Evolutionary conservation across 2,329 filamentous ascomycete genomes (phyloP).

Genomic region (Zymoseptoria tritici): DNA sequence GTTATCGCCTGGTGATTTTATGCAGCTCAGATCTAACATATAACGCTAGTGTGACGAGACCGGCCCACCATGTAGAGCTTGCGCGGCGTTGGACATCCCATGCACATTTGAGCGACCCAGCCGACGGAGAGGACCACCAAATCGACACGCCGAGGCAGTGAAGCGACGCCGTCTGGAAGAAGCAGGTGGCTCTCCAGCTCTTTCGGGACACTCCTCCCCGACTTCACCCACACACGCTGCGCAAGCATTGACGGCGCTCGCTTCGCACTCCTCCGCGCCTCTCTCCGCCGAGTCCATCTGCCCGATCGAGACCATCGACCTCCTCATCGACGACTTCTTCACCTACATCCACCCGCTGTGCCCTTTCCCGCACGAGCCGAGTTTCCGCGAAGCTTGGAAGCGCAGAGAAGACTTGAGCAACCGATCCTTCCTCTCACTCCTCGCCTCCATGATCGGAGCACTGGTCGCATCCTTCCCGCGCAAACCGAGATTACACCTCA

Average conservation of each 20-base stretch:
- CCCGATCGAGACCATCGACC: constrained; percentile 58
- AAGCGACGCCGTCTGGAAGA: constrained; percentile 52
- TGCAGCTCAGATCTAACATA: background rate
- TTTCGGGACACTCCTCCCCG: constrained; percentile 37
- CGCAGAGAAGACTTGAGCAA: constrained; percentile 59
- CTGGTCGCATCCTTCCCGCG: constrained; percentile 72
- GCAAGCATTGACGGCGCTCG: constrained; percentile 45
- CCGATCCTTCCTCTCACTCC: constrained; percentile 59
- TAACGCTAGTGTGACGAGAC: constrained; percentile 54
- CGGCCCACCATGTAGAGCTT: constrained; percentile 60
- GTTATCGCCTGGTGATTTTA: background rate
- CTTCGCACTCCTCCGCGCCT: constrained; percentile 37
- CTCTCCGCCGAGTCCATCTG: constrained; percentile 62
- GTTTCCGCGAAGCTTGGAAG: constrained; percentile 62
- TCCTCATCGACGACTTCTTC: constrained; percentile 74
- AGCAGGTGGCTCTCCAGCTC: constrained; percentile 30
- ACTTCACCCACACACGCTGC: constrained; percentile 48
- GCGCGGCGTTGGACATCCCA: constrained; percentile 56
- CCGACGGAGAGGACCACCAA: constrained; percentile 57
- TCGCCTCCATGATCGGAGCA: constrained; percentile 66
- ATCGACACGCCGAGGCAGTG: constrained; percentile 58
- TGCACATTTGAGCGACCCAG: constrained; percentile 61
- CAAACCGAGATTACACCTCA: constrained; percentile 62
- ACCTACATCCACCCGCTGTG: constrained; percentile 71
- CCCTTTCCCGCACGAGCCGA: constrained; percentile 72